Evolutionary conservation across 2,329 filamentous ascomycete species (phyloP).

Genomic region (Colletotrichum lupini): DNA sequence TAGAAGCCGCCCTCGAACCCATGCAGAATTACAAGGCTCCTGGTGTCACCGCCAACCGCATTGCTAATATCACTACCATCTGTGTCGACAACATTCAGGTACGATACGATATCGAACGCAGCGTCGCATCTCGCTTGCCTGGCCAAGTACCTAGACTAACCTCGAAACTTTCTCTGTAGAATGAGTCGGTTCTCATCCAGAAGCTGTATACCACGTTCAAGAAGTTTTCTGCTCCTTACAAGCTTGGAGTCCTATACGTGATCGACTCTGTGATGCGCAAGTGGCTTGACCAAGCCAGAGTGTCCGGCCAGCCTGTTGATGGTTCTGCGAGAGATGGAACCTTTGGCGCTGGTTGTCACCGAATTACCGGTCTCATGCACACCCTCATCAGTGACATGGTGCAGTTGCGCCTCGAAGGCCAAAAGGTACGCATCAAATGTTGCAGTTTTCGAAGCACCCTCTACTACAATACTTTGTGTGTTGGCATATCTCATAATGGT

Average conservation of each 20-base stretch:
- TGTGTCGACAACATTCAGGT: constrained; percentile 94
- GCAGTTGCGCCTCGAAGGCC: constrained; percentile 86
- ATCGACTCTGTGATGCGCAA: constrained; percentile 99
- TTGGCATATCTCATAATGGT: neutral
- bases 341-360: constrained; percentile 93
- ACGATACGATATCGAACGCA: constrained; percentile 60
- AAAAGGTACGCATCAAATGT: constrained; percentile 83
- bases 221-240: constrained; percentile 93
- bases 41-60: constrained; percentile 93
- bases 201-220: constrained; percentile 98
- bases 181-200: constrained; percentile 93
- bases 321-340: constrained; percentile 88
- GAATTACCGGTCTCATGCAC: constrained; percentile 94
- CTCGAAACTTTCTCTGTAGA: constrained; percentile 64
- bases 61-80: constrained; percentile 85
- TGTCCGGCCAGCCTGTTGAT: constrained; percentile 83
- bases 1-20: constrained; percentile 90
- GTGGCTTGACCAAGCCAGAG: constrained; percentile 96
- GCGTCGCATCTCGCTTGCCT: constrained; percentile 6
- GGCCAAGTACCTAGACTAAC: constrained; percentile 40
- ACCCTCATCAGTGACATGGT: constrained; percentile 96
- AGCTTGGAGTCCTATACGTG: constrained; percentile 98
- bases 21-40: constrained; percentile 93
- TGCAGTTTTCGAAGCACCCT: neutral
- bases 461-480: neutral